These are phyloP conservation scores for Acrocalymma vagum DNA, from an alignment of 2,329 filamentous ascomycete genomes.

Conservation along the genomic window DNA sequence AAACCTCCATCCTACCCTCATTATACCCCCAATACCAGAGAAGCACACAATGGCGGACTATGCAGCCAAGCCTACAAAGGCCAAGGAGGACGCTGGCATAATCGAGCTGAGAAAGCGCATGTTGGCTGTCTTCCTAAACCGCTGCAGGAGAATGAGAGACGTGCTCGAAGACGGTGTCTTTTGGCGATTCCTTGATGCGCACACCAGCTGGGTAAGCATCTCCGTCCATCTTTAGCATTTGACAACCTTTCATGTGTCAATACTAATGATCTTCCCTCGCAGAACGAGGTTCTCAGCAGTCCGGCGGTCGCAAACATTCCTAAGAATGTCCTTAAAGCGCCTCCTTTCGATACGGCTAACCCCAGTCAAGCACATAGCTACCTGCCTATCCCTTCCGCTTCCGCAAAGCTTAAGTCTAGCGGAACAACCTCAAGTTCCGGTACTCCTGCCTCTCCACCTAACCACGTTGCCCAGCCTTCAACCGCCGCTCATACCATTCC, in stretches of 20 bases:
- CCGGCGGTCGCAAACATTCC: constrained; percentile 90
- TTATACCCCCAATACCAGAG: constrained; percentile 96
- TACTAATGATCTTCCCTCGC: constrained; percentile 10
- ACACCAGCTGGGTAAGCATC: constrained; percentile 89
- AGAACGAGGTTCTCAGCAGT: constrained; percentile 95
- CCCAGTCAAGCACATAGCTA: constrained; percentile 86
- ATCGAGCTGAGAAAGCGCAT: constrained; percentile 97
- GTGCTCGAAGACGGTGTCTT: constrained; percentile 93
- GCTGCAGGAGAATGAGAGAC: constrained; percentile 91
- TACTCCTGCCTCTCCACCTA: constrained; percentile 64
- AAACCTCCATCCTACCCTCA: constrained; percentile 90
- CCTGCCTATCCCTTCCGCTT: constrained; percentile 84
- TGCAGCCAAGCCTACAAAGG: constrained; percentile 95
- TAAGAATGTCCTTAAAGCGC: constrained; percentile 92
- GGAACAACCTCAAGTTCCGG: constrained; percentile 57
- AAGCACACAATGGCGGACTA: constrained; percentile 99
- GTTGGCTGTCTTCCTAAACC: constrained; percentile 93
- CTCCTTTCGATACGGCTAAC: constrained; percentile 94
- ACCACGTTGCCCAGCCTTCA: constrained; percentile 59
- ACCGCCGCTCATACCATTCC: constrained; percentile 65
- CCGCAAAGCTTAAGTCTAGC: constrained; percentile 79
- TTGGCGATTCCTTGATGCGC: constrained; percentile 97
- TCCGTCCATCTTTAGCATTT: background rate
- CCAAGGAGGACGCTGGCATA: constrained; percentile 96
- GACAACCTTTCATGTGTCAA: constrained; percentile 4